These are phyloP conservation scores for Euptelea pleiosperma DNA, from an alignment of 164 flowering plant genomes.

Conservation along the genomic window DNA sequence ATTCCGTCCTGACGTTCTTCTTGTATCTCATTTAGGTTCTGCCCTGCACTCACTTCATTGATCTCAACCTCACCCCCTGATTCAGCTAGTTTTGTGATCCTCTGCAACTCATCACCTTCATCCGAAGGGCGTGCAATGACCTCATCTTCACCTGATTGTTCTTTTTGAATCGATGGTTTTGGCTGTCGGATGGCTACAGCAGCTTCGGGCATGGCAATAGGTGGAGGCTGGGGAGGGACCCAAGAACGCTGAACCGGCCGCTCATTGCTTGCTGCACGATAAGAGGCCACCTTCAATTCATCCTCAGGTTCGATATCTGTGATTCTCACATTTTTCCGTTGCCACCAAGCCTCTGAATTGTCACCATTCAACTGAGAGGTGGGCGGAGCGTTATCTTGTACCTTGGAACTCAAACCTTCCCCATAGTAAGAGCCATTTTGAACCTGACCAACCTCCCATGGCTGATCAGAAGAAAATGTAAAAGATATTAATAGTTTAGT, in stretches of 20 bases:
- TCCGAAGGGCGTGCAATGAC: constrained; percentile 29
- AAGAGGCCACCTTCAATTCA: constrained; percentile 25
- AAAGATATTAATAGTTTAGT: background rate
- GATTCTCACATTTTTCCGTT: constrained; percentile 48
- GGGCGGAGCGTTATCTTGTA: constrained; percentile 31
- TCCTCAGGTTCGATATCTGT: constrained; percentile 58
- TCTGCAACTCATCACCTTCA: constrained; percentile 51
- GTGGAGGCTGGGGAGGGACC: constrained; percentile 95
- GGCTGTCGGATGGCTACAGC: constrained; percentile 87
- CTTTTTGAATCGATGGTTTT: constrained; percentile 41
- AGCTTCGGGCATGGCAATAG: constrained; percentile 85
- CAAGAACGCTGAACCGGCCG: constrained; percentile 54
- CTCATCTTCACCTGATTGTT: constrained; percentile 39
- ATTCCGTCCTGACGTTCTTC: constrained; percentile 20
- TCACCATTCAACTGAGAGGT: constrained; percentile 41
- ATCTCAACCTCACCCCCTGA: constrained; percentile 45
- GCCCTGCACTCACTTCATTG: constrained; percentile 23
- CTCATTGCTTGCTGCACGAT: constrained; percentile 23
- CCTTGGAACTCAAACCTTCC: constrained; percentile 29
- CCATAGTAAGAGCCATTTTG: constrained; percentile 36
- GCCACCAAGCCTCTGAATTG: constrained; percentile 59
- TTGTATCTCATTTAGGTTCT: constrained; percentile 37
- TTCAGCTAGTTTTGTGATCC: constrained; percentile 61
- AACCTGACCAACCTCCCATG: constrained; percentile 66
- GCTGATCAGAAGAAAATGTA: constrained; percentile 39